A percentile compares a stretch with the other conserved stretches of the same genome.
Evolutionary conservation across 2,329 filamentous ascomycete genomes (phyloP).

Genomic region (Colletotrichum kahawae): DNA sequence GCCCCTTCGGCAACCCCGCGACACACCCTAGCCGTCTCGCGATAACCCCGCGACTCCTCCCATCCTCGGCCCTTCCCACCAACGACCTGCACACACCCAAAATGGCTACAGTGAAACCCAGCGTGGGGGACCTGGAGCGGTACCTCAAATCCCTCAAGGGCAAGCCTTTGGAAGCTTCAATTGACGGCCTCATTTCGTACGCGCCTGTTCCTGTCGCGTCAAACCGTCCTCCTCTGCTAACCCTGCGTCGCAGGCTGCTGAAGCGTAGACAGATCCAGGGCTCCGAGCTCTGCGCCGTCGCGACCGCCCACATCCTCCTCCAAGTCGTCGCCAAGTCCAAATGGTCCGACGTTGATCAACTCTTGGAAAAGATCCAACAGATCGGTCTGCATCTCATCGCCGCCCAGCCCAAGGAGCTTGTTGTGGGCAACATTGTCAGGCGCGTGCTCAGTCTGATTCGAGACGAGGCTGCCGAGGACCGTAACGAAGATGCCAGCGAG

Average conservation of each 20-base stretch:
- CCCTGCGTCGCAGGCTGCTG: slow-evolving; percentile 65
- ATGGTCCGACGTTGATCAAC: slow-evolving; percentile 76
- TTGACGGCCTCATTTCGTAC: slow-evolving; percentile 84
- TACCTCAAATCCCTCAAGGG: slow-evolving; percentile 82
- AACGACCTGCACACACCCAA: slow-evolving; percentile 1
- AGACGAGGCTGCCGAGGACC: slow-evolving; percentile 85
- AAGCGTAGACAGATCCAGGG: slow-evolving; percentile 90
- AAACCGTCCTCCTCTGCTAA: background rate
- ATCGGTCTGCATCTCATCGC: slow-evolving; percentile 79
- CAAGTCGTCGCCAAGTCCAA: slow-evolving; percentile 84
- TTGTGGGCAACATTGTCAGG: slow-evolving; percentile 92
- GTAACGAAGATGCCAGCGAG: slow-evolving; percentile 65
- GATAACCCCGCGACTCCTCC: slow-evolving; percentile 1
- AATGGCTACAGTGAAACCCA: slow-evolving; percentile 64
- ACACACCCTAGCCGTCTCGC: background rate
- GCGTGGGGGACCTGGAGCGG: slow-evolving; percentile 76
- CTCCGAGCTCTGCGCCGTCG: slow-evolving; percentile 86
- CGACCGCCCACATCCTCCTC: slow-evolving; percentile 86
- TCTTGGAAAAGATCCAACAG: slow-evolving; percentile 80
- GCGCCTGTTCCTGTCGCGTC: slow-evolving; percentile 34
- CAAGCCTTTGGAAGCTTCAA: slow-evolving; percentile 77
- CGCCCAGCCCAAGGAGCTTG: slow-evolving; percentile 88
- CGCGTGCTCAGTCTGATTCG: slow-evolving; percentile 89
- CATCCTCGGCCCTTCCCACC: background rate
- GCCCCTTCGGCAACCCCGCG: background rate